phyloP scores from a whole-genome alignment of 2,329 filamentous ascomycete species.

The Botrytis elliptica region DNA sequence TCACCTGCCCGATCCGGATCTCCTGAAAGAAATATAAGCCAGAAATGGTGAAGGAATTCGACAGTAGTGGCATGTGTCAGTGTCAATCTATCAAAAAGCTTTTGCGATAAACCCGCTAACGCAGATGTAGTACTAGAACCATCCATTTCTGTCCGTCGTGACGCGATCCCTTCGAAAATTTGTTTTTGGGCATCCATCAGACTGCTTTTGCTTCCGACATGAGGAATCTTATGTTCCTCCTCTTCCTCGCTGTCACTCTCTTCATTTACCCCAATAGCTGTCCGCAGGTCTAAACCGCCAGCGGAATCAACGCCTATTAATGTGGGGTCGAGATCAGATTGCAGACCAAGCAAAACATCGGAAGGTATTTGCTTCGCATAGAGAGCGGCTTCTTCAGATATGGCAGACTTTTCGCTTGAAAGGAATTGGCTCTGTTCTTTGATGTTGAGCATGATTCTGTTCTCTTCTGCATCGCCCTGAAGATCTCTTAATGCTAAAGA shows the following conservation, averaged over 20 bases:
- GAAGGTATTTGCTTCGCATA: constrained; percentile 70
- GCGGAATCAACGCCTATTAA: constrained; percentile 49
- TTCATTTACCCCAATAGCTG: constrained; percentile 66
- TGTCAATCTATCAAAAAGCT: constrained; percentile 60
- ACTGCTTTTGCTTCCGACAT: constrained; percentile 69
- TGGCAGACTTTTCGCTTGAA: constrained; percentile 51
- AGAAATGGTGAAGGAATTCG: constrained; percentile 98
- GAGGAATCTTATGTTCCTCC: constrained; percentile 49
- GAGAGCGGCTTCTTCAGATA: constrained; percentile 41
- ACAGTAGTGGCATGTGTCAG: constrained; percentile 88
- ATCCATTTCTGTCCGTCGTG: constrained; percentile 59
- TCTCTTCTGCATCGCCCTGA: constrained; percentile 68
- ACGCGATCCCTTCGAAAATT: constrained; percentile 62
- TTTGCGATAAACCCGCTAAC: constrained; percentile 46
- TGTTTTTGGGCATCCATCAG: constrained; percentile 64
- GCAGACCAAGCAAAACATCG: constrained; percentile 64
- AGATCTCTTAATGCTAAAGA: constrained; percentile 79
- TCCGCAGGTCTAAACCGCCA: constrained; percentile 59
- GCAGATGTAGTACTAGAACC: constrained; percentile 41
- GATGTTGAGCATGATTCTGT: constrained; percentile 80
- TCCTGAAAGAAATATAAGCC: constrained; percentile 86
- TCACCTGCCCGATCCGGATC: constrained; percentile 79
- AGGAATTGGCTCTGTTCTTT: constrained; percentile 86
- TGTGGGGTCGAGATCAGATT: constrained; percentile 54
- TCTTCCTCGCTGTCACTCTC: constrained; percentile 68